Conservation (phyloP, 2,329 filamentous ascomycete species). For the Hypoxylon sp. region DNA sequence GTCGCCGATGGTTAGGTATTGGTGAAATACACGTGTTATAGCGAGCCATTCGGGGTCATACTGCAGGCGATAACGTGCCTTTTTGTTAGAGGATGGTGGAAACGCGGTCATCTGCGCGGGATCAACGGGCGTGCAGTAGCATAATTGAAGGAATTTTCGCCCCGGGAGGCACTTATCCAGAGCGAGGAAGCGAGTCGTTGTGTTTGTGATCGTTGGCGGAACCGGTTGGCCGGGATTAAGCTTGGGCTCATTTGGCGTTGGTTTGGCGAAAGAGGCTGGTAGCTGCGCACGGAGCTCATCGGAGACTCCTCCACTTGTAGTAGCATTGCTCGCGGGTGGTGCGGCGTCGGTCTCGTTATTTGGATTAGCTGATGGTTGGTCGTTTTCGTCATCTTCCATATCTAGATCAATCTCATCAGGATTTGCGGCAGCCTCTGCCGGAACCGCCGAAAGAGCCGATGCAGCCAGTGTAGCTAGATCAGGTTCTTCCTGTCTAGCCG, state of each 20-base stretch:
- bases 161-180: slow-evolving; percentile 90
- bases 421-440: slow-evolving; percentile 60
- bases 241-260: slow-evolving; percentile 56
- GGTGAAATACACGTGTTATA: slow-evolving; percentile 86
- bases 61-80: slow-evolving; percentile 71
- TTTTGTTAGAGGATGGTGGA: slow-evolving; percentile 34
- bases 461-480: neutral
- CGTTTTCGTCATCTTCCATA: slow-evolving; percentile 30
- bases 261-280: slow-evolving; percentile 78
- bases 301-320: slow-evolving; percentile 60
- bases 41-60: slow-evolving; percentile 98
- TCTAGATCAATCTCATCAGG: slow-evolving; percentile 47
- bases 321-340: slow-evolving; percentile 29
- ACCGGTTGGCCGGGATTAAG: slow-evolving; percentile 72
- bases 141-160: slow-evolving; percentile 85
- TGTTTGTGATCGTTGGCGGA: slow-evolving; percentile 82
- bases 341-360: slow-evolving; percentile 9
- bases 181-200: slow-evolving; percentile 84
- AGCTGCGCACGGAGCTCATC: slow-evolving; percentile 79
- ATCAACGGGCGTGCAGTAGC: slow-evolving; percentile 70
- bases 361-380: neutral
- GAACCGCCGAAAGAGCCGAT: neutral
- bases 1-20: slow-evolving; percentile 75
- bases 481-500: slow-evolving; percentile 14
- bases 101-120: slow-evolving; percentile 46